A percentile compares a stretch with the other conserved stretches of the same genome.
These are phyloP conservation scores for Aspergillus eucalypticola DNA, from an alignment of 2,329 filamentous ascomycete genomes.

Conservation along the genomic window DNA sequence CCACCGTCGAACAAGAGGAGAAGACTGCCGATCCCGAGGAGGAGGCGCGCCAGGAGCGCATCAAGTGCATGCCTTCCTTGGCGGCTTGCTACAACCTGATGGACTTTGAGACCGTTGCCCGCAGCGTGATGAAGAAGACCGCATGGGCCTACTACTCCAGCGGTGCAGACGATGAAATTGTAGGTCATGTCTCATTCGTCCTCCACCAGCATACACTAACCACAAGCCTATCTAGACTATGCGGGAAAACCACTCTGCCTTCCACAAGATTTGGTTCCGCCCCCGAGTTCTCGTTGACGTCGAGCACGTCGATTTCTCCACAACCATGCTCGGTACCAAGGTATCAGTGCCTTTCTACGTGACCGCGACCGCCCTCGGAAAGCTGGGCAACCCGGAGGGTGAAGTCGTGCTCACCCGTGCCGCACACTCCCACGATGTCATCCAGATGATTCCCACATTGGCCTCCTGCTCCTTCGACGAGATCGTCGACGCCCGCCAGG, in stretches of 20 bases:
- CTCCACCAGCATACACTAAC: slow-evolving; percentile 3
- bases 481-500: slow-evolving; percentile 80
- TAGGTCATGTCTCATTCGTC: slow-evolving; percentile 37
- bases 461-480: slow-evolving; percentile 98
- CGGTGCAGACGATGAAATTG: slow-evolving; percentile 86
- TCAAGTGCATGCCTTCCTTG: slow-evolving; percentile 73
- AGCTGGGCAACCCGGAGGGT: slow-evolving; percentile 89
- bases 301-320: slow-evolving; percentile 79
- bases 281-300: slow-evolving; percentile 88
- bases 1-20: slow-evolving; percentile 68
- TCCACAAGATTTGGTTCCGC: slow-evolving; percentile 97
- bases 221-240: slow-evolving; percentile 64
- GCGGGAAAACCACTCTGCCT: slow-evolving; percentile 92
- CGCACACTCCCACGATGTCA: slow-evolving; percentile 79
- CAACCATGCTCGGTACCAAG: slow-evolving; percentile 90
- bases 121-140: slow-evolving; percentile 88
- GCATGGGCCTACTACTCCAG: slow-evolving; percentile 98
- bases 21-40: slow-evolving; percentile 71
- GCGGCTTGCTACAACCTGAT: slow-evolving; percentile 90
- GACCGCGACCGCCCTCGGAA: slow-evolving; percentile 91
- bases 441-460: slow-evolving; percentile 98
- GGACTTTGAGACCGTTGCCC: slow-evolving; percentile 94
- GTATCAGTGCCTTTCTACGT: slow-evolving; percentile 90
- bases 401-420: slow-evolving; percentile 88
- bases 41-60: slow-evolving; percentile 70